Percentiles rank a stretch among this genome's conserved stretches.
phyloP scores from a whole-genome alignment of 1,139 yeast species.

The Sugiyamaella pinicola region DNA sequence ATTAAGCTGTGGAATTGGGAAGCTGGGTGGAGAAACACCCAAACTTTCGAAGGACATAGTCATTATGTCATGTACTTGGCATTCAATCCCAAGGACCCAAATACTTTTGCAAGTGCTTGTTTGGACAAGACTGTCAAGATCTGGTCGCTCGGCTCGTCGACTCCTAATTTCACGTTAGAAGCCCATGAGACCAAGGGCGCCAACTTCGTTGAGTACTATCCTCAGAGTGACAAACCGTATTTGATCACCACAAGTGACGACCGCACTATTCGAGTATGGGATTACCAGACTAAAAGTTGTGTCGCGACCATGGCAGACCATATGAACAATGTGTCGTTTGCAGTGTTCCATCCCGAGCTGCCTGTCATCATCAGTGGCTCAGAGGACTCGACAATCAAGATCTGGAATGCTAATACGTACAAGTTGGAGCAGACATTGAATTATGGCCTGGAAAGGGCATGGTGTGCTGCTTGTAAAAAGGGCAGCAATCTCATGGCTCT shows the following conservation, averaged over 20 bases:
- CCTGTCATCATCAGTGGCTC: slow-evolving; percentile 88
- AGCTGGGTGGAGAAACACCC: slow-evolving; percentile 84
- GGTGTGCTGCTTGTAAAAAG: slow-evolving; percentile 87
- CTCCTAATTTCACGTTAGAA: slow-evolving; percentile 85
- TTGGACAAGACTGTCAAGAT: slow-evolving; percentile 94
- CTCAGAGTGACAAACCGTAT: slow-evolving; percentile 95
- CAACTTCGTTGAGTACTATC: slow-evolving; percentile 94
- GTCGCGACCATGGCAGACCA: slow-evolving; percentile 96
- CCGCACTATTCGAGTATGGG: slow-evolving; percentile 90
- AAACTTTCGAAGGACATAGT: slow-evolving; percentile 91
- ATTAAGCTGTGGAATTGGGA: slow-evolving; percentile 98
- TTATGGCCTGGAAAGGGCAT: slow-evolving; percentile 90
- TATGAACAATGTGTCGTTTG: slow-evolving; percentile 90
- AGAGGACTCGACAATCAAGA: slow-evolving; percentile 85
- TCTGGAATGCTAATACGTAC: slow-evolving; percentile 91
- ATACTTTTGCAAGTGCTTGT: slow-evolving; percentile 96
- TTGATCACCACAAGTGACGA: slow-evolving; percentile 93
- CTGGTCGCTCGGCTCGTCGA: slow-evolving; percentile 91
- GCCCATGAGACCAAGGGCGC: slow-evolving; percentile 95
- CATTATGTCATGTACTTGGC: slow-evolving; percentile 94
- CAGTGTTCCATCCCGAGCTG: slow-evolving; percentile 93
- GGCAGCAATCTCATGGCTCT: slow-evolving; percentile 81
- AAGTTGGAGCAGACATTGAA: slow-evolving; percentile 87
- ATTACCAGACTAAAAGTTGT: slow-evolving; percentile 93
- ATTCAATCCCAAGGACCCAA: slow-evolving; percentile 96